Evolutionary conservation across 257 asterid species (phyloP), one percentile per base, ranked within the genome.

Genomic region (Capsicum rhomboideum): DNA sequence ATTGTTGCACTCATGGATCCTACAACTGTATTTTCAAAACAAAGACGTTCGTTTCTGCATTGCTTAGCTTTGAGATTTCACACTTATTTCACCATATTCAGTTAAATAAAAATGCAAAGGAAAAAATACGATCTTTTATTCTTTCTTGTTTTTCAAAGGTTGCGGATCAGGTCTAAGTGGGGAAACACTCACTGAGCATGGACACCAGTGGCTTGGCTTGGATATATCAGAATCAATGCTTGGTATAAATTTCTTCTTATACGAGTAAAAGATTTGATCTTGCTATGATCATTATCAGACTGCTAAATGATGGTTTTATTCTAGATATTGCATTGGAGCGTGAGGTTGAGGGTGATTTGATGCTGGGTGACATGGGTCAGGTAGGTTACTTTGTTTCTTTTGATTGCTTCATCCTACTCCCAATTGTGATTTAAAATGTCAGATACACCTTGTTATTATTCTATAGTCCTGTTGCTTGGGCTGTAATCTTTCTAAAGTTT

Each of bases 81-180:
- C 18, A 53, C 42, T 23, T 9, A 72, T n/a, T 72, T 44, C 44
- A 8, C 10, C 80, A 1, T 75, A 49, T 75, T 75, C 61, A 75
- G 61, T 1, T 26, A 14, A 34, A 75, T 1, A 17, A 8, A 72
- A 49, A 10, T 26, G 40, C 40, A 10, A 46, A 8, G 42, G 14
- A 44, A 49, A 75, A 49, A 9, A 12, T 4, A 11, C 46, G 21
- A 75, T 49, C 8, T 3, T 75, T 49, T 40, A 26, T 75, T 23
- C 81, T 75, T 49, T 75, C 61, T 46, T 75, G 42, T 50, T 75
- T 83, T 66, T 16, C 21, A 16, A 87, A 97, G 99, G 99, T 88
- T 97, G 99, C 61, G 99, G 99, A 85, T 97, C 99, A 20, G 99
- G 99, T 68, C 93, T 94, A 58, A 97, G 99, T 34, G 98, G 98